These are phyloP conservation scores for Trametes cubensis DNA, from an alignment of 768 basidiomycete species.

Conservation along the genomic window DNA sequence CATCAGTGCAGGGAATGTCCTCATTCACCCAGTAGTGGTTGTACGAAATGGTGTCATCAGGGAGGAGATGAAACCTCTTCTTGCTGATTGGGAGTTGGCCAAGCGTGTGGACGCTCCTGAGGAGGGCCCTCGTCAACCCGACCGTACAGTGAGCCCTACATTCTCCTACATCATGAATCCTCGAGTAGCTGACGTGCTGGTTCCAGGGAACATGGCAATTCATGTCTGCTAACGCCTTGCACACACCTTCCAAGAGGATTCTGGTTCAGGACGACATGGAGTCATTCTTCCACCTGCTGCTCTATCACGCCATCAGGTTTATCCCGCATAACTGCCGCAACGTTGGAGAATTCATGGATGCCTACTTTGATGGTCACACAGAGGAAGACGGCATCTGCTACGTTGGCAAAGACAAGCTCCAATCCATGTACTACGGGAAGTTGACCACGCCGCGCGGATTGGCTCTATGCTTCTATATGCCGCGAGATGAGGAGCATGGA, in stretches of 20 bases:
- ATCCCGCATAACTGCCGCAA: slow-evolving; percentile 22
- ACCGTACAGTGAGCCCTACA: slow-evolving; percentile 6
- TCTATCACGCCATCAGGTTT: slow-evolving; percentile 16
- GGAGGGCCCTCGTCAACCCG: slow-evolving; percentile 2
- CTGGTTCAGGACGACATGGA: slow-evolving; percentile 13
- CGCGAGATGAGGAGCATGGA: too few relatives aligned
- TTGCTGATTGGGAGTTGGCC: slow-evolving; percentile 18
- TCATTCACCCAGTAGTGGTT: not conserved
- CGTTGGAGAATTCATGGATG: slow-evolving; percentile 11
- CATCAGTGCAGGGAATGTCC: slow-evolving; percentile 16
- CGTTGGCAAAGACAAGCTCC: not conserved
- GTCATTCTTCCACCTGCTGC: slow-evolving; percentile 16
- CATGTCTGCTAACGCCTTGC: slow-evolving; percentile 1
- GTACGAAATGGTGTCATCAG: not conserved
- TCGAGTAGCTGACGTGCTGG: too few relatives aligned
- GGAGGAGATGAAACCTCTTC: not conserved
- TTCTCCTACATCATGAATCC: not conserved
- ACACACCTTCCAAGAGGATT: not conserved
- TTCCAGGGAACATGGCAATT: slow-evolving; percentile 18
- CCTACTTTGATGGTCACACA: slow-evolving; percentile 8
- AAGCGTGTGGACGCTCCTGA: not conserved
- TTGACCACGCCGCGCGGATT: not conserved
- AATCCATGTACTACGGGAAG: not conserved
- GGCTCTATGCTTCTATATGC: too few relatives aligned
- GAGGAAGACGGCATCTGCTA: not conserved